Base-by-base conservation (phyloP, 2,329 filamentous ascomycete species). In the Dactylellina leptospora region DNA sequence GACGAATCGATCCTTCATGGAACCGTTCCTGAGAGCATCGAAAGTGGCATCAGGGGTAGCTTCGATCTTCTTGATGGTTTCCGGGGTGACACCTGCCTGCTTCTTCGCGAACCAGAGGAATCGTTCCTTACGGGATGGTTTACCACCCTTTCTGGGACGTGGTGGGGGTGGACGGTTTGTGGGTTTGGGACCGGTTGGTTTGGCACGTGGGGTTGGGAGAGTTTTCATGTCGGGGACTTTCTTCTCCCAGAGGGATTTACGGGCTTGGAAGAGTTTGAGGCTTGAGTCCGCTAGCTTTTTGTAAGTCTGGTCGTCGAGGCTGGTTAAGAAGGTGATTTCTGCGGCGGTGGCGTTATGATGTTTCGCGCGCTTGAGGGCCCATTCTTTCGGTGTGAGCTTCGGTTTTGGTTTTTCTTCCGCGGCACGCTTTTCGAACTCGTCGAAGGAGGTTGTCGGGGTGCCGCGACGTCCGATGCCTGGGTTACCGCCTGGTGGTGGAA, bases 191-290 rank as follows among this genome's bases (percentile, higher is more conserved):
- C 61, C 61, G 9, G 53, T 40, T 36, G 36, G 45, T 16, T 33
- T 50, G 11, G 61, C 38, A 10, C 28, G 23, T 6, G 60, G 50
- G 33, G 51, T 42, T 13, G 22, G 51, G 10, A 66, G 42, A 18
- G 51, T 25, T 16, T 40, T 23, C 51, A 66, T 56, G 11, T 66
- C 44, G 6, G 61, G 61, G 22, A 66, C n/a, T 2, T 40, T 58
- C 16, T 44, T 54, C 33, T 80, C 81, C 75, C 81, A 83, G 4
- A 78, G 78, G 4, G 79, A 80, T 25, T 82, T 81, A 0, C 83
- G 76, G 0, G 78, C 78, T 11, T 83, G 75, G 4, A 83, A 77
- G 5, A 83, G 77, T 6, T 80, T 77, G 62, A 80, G 80, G 62
- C 83, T 79, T n/a, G 81, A 74, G 8, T 82, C 80, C 9, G 53